Evolutionary conservation across 1,284 basidiomycete genomes (phyloP).

Genomic region (Trametes hirsuta): DNA sequence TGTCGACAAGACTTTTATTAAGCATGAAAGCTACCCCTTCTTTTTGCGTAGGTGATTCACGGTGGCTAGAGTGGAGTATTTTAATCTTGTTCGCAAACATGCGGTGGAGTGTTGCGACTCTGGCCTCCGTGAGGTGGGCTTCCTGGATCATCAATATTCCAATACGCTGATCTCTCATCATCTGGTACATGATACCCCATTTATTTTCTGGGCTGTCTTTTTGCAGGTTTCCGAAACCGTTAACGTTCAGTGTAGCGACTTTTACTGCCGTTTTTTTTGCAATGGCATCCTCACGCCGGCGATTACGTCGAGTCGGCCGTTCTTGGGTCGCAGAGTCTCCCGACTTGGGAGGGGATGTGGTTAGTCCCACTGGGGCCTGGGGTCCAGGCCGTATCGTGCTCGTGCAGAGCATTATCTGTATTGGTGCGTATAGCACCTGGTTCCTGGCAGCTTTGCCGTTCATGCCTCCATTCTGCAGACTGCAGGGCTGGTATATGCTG

Average conservation of each 20-base stretch:
- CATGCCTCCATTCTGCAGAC: no score
- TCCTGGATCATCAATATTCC: slow-evolving; percentile 9
- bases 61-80: slow-evolving; percentile 1
- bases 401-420: no score
- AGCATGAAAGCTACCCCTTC: slow-evolving; percentile 3
- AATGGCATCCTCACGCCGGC: no score
- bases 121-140: slow-evolving; percentile 1
- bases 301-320: no score
- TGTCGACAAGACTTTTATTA: not conserved
- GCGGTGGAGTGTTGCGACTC: not conserved
- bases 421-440: no score
- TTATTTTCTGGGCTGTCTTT: not conserved
- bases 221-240: not conserved
- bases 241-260: slow-evolving; percentile 1
- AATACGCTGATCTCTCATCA: not conserved
- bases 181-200: not conserved
- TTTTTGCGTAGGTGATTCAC: not conserved
- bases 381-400: no score
- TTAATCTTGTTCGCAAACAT: not conserved
- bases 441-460: no score
- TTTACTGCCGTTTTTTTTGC: slow-evolving; percentile 1
- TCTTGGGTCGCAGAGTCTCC: no score
- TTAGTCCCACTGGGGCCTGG: no score
- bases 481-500: no score
- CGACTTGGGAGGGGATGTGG: no score